Percentiles rank a stretch among this genome's conserved stretches.
These are phyloP conservation scores for Coemansia sp. DNA, from an alignment of 192 early-diverging fungal species.

Conservation along the genomic window DNA sequence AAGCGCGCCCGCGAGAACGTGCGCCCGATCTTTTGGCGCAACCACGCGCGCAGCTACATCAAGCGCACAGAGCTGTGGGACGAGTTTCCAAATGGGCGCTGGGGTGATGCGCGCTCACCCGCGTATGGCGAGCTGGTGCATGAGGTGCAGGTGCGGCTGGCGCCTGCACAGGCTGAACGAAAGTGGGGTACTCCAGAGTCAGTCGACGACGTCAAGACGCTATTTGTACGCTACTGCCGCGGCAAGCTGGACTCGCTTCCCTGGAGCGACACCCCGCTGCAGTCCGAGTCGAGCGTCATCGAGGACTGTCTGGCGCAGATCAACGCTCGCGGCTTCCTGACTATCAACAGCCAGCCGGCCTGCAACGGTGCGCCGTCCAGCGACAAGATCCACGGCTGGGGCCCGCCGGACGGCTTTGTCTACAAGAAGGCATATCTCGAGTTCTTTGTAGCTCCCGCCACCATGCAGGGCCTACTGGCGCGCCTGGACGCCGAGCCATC, in stretches of 20 bases:
- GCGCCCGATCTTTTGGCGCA: slow-evolving; percentile 98
- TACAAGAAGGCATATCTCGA: slow-evolving; percentile 97
- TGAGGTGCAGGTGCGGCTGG: slow-evolving; percentile 79
- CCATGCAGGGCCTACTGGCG: slow-evolving; percentile 62
- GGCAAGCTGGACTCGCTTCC: slow-evolving; percentile 81
- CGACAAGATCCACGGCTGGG: slow-evolving; percentile 87
- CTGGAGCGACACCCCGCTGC: slow-evolving; percentile 84
- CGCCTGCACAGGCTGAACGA: slow-evolving; percentile 68
- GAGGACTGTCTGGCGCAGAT: slow-evolving; percentile 65
- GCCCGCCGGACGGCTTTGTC: slow-evolving; percentile 91
- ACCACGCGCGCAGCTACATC: slow-evolving; percentile 90
- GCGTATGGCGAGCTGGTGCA: slow-evolving; percentile 79
- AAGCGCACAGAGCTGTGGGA: slow-evolving; percentile 92
- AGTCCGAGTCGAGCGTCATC: slow-evolving; percentile 75
- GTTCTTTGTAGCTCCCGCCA: slow-evolving; percentile 83
- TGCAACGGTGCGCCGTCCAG: slow-evolving; percentile 83
- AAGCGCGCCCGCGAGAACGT: slow-evolving; percentile 94
- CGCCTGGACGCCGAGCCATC: slow-evolving; percentile 59
- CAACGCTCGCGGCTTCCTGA: slow-evolving; percentile 84
- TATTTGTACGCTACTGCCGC: slow-evolving; percentile 84
- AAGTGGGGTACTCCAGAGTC: slow-evolving; percentile 79
- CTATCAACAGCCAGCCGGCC: slow-evolving; percentile 94
- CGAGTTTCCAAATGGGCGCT: slow-evolving; percentile 97
- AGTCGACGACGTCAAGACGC: slow-evolving; percentile 63
- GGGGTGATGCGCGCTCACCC: slow-evolving; percentile 95